A percentile compares a stretch with the other conserved stretches of the same genome.
These are phyloP conservation scores for Ormosia emarginata DNA, from an alignment of 306 rosid species.

Conservation along the genomic window DNA sequence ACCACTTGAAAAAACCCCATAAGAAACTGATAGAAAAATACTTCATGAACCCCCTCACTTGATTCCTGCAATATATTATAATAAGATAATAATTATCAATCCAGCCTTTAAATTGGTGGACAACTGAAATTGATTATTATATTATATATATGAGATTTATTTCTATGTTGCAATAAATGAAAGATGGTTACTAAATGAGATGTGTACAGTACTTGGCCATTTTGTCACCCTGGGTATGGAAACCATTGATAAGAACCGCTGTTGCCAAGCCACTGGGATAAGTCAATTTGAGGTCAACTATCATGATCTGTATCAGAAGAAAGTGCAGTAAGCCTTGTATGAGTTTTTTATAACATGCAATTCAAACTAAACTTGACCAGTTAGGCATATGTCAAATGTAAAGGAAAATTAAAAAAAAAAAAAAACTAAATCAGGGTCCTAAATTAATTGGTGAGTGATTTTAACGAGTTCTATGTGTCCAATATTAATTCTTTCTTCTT, in stretches of 20 bases:
- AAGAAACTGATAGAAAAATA: slow-evolving; percentile 77
- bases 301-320: slow-evolving; percentile 62
- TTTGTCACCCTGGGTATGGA: slow-evolving; percentile 83
- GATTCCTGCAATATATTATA: slow-evolving; percentile 59
- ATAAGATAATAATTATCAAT: not conserved
- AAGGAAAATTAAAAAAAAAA: not conserved
- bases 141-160: not conserved
- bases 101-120: not conserved
- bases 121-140: not conserved
- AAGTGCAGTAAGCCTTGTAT: not conserved
- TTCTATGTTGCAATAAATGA: not conserved
- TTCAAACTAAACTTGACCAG: not conserved
- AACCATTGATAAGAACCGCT: slow-evolving; percentile 93
- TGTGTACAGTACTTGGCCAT: slow-evolving; percentile 64
- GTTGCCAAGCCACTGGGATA: slow-evolving; percentile 96
- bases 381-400: not conserved
- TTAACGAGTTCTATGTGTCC: not conserved
- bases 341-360: not conserved
- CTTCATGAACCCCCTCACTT: slow-evolving; percentile 72
- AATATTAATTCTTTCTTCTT: not conserved
- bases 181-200: not conserved
- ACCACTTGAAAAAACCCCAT: slow-evolving; percentile 95
- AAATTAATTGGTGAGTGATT: not conserved
- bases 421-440: not conserved
- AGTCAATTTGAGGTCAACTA: slow-evolving; percentile 80